phyloP scores from a whole-genome alignment of 2,329 filamentous ascomycete genomes.

The Penicillium aurantiogriseum region DNA sequence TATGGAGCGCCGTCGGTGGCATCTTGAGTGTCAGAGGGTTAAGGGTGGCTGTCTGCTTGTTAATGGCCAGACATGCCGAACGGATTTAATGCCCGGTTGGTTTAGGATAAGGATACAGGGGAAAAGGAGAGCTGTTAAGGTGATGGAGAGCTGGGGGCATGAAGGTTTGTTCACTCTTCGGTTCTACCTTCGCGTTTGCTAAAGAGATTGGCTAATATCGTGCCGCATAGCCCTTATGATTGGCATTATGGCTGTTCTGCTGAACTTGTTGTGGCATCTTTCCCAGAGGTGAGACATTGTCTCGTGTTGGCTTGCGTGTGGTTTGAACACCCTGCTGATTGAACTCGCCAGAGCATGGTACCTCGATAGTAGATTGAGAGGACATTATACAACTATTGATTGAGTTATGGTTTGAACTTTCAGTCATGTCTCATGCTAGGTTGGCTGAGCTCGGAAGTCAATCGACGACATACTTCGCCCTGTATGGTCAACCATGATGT shows the following conservation, averaged over 20 bases:
- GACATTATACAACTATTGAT: not conserved
- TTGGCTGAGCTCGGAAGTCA: not conserved
- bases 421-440: not conserved
- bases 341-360: not conserved
- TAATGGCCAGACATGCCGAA: conserved; percentile 35
- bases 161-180: conserved; percentile 30
- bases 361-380: not conserved
- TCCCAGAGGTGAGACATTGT: not conserved
- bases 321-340: not conserved
- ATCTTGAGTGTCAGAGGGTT: conserved; percentile 38
- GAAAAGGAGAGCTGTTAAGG: conserved; percentile 15
- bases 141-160: conserved; percentile 12
- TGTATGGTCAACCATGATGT: not conserved
- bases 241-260: not conserved
- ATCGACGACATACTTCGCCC: not conserved
- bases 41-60: conserved; percentile 40
- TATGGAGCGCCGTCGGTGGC: conserved; percentile 43
- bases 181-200: not conserved
- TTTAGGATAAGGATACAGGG: conserved; percentile 26
- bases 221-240: not conserved
- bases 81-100: conserved; percentile 32
- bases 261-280: conserved; percentile 1
- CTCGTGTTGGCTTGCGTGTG: not conserved
- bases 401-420: not conserved
- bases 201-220: not conserved